These are phyloP conservation scores for Whalleya microplaca DNA, from an alignment of 2,329 filamentous ascomycete species.

Conservation along the genomic window DNA sequence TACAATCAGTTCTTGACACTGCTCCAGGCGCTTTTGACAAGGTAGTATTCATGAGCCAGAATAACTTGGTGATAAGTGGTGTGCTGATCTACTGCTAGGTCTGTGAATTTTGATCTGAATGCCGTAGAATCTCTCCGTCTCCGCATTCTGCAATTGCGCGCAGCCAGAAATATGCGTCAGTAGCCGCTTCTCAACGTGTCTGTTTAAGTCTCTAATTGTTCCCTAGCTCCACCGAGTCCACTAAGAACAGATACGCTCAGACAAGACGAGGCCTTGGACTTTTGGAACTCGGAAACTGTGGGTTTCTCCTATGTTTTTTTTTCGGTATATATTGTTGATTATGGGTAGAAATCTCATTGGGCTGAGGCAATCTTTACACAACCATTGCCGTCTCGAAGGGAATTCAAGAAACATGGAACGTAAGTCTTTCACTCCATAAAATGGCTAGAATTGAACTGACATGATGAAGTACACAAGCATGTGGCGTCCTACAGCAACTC, in stretches of 20 bases:
- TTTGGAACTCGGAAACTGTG: conserved; percentile 36
- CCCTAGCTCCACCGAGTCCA: conserved; percentile 32
- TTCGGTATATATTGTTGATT: conserved; percentile 12
- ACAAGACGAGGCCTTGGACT: conserved; percentile 32
- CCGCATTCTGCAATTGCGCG: conserved; percentile 55
- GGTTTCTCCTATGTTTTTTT: conserved; percentile 2
- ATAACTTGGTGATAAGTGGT: background rate
- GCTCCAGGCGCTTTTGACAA: conserved; percentile 54
- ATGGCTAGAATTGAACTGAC: conserved; percentile 5
- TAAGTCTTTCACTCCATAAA: conserved; percentile 28
- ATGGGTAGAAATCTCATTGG: conserved; percentile 57
- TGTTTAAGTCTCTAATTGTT: conserved; percentile 6
- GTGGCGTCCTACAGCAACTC: conserved; percentile 40
- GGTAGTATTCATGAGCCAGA: conserved; percentile 40
- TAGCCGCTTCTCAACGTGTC: conserved; percentile 27
- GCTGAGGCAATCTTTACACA: conserved; percentile 63
- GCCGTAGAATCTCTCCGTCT: conserved; percentile 52
- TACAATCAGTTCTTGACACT: conserved; percentile 59
- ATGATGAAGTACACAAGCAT: conserved; percentile 29
- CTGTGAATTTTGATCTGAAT: conserved; percentile 59
- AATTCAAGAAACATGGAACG: conserved; percentile 47
- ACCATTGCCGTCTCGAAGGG: conserved; percentile 54
- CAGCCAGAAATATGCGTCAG: conserved; percentile 57
- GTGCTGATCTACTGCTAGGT: conserved; percentile 38
- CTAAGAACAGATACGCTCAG: conserved; percentile 32